Evolutionary conservation across 495 filamentous ascomycete genomes (phyloP).

Genomic region (Pseudevernia furfuracea): DNA sequence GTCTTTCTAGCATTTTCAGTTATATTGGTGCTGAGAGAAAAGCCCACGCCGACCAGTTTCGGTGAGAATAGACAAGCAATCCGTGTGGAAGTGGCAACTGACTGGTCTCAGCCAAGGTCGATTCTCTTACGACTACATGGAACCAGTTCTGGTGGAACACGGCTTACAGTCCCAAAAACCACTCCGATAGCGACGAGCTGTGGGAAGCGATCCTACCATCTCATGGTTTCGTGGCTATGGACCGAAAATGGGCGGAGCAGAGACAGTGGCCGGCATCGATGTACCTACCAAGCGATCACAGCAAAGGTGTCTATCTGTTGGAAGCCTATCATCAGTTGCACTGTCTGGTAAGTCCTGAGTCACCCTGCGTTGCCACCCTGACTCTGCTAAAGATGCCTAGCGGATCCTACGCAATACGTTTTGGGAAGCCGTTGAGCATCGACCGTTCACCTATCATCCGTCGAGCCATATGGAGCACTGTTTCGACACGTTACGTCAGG

Average conservation of each 20-base stretch:
- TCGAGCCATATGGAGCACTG: slow-evolving; percentile 20
- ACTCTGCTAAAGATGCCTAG: neutral
- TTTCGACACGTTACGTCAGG: slow-evolving; percentile 22
- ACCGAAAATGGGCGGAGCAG: slow-evolving; percentile 19
- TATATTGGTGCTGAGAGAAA: neutral
- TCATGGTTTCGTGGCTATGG: slow-evolving; percentile 26
- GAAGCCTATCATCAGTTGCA: slow-evolving; percentile 29
- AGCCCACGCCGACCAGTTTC: neutral
- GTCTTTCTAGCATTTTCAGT: neutral
- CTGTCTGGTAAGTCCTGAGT: slow-evolving; percentile 18
- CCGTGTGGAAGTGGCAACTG: neutral
- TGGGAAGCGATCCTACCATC: slow-evolving; percentile 24
- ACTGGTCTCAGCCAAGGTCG: neutral
- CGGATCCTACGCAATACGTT: slow-evolving; percentile 23
- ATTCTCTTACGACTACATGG: slow-evolving; percentile 11
- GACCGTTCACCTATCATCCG: neutral
- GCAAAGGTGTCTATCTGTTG: slow-evolving; percentile 23
- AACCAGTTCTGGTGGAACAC: slow-evolving; percentile 9
- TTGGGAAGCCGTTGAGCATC: slow-evolving; percentile 11
- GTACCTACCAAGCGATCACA: slow-evolving; percentile 19
- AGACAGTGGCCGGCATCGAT: slow-evolving; percentile 14
- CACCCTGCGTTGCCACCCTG: neutral
- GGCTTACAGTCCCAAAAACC: slow-evolving; percentile 17
- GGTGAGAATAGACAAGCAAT: neutral
- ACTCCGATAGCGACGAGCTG: slow-evolving; percentile 15